Conservation (phyloP, 768 basidiomycete species). For the Gloeostereum incarnatum region DNA sequence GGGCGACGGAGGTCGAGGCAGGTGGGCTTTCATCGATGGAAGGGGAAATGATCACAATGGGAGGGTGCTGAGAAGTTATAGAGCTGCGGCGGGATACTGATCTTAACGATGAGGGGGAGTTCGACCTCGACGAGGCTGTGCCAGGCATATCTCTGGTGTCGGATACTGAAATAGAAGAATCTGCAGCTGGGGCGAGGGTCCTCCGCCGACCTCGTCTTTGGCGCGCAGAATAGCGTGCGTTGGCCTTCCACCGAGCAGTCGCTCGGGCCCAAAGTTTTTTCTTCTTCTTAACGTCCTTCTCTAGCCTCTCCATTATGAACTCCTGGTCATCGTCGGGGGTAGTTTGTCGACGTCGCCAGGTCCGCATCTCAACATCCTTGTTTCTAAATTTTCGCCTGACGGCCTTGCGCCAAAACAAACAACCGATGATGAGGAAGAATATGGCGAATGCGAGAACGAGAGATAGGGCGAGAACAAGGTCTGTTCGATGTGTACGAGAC, state of each 20-base stretch:
- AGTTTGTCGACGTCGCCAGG: conserved; percentile 17
- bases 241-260: conserved; percentile 60
- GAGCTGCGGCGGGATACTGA: background rate
- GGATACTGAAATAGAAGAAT: background rate
- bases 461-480: conserved; percentile 46
- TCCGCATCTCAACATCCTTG: conserved; percentile 47
- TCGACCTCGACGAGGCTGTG: background rate
- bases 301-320: conserved; percentile 14
- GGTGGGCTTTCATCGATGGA: conserved; percentile 29
- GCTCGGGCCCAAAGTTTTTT: conserved; percentile 59
- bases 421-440: conserved; percentile 48
- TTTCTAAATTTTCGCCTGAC: conserved; percentile 19
- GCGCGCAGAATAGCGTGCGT: conserved; percentile 50
- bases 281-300: conserved; percentile 37
- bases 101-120: background rate
- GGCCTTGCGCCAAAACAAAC: conserved; percentile 50
- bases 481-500: conserved; percentile 23
- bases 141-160: background rate
- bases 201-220: conserved; percentile 40
- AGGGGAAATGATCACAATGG: conserved; percentile 12
- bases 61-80: conserved; percentile 6
- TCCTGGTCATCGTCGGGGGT: conserved; percentile 20
- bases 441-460: conserved; percentile 56
- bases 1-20: conserved; percentile 37
- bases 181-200: conserved; percentile 7